phyloP scores from a whole-genome alignment of 1,284 basidiomycete genomes.

The Cutaneotrichosporon dermatis region DNA sequence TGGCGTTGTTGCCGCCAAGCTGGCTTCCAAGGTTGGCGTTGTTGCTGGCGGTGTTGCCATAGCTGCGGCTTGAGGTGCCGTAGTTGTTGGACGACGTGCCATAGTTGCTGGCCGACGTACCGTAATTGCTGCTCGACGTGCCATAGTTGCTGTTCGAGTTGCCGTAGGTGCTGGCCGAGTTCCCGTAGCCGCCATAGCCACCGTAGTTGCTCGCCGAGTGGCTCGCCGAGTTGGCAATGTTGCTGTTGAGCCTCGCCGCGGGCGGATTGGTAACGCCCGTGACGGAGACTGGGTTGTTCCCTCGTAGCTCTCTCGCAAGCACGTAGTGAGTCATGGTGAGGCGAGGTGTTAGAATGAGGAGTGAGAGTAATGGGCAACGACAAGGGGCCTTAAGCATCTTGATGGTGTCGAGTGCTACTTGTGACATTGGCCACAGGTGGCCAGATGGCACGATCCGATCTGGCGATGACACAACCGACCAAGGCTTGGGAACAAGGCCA shows the following conservation, averaged over 20 bases:
- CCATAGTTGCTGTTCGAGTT: neutral
- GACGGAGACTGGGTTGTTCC: neutral
- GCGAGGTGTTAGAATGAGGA: neutral
- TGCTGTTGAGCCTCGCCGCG: no score
- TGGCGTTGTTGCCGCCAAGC: no score
- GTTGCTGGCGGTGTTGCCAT: no score
- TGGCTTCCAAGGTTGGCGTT: no score
- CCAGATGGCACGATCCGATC: neutral
- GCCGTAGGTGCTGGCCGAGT: neutral
- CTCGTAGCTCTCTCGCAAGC: constrained; percentile 1
- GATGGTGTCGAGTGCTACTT: neutral
- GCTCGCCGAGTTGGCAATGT: no score
- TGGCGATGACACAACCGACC: neutral
- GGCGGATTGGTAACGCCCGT: neutral
- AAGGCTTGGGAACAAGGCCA: no score
- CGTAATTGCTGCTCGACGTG: no score
- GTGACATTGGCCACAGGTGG: no score
- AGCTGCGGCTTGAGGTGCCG: no score
- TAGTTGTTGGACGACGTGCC: no score
- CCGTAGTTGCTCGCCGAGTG: no score
- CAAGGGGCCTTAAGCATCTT: neutral
- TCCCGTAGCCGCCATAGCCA: neutral
- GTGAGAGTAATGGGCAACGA: neutral
- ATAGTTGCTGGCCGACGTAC: no score
- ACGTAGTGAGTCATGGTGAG: constrained; percentile 1